A percentile compares a stretch with the other conserved stretches of the same genome.
These are phyloP conservation scores for Plectranthus barbatus DNA, from an alignment of 257 asterid genomes.

Conservation along the genomic window DNA sequence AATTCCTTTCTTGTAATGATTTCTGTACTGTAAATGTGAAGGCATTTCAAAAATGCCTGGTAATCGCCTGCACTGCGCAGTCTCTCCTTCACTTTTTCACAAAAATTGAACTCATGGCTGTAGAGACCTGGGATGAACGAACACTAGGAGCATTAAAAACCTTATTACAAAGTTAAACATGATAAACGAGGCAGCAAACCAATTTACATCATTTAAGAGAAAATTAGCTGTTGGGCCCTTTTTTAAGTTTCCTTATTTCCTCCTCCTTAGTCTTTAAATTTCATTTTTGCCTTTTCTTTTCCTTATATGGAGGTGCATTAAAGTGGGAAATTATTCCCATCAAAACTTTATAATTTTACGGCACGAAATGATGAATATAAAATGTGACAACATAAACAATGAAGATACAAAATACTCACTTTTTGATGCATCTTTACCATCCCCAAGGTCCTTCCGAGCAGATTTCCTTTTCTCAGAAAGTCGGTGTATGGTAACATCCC, in stretches of 20 bases:
- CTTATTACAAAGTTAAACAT: slow-evolving; percentile 7
- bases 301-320: neutral
- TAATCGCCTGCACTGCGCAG: slow-evolving; percentile 62
- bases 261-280: neutral
- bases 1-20: slow-evolving; percentile 77
- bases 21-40: slow-evolving; percentile 82
- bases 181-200: neutral
- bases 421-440: slow-evolving; percentile 68
- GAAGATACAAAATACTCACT: slow-evolving; percentile 41
- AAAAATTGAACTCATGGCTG: slow-evolving; percentile 63
- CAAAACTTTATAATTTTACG: neutral
- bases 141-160: neutral
- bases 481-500: slow-evolving; percentile 52
- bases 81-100: slow-evolving; percentile 84
- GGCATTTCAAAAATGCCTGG: slow-evolving; percentile 90
- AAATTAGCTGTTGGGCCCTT: neutral
- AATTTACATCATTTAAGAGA: neutral
- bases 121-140: slow-evolving; percentile 43
- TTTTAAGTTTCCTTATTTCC: neutral
- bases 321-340: neutral
- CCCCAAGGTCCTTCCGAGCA: slow-evolving; percentile 49
- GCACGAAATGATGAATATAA: slow-evolving; percentile 5
- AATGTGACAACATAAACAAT: slow-evolving; percentile 7
- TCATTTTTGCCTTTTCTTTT: neutral
- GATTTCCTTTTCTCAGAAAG: slow-evolving; percentile 64